Conservation (phyloP, 345 rosid species). For the Salix exigua region DNA sequence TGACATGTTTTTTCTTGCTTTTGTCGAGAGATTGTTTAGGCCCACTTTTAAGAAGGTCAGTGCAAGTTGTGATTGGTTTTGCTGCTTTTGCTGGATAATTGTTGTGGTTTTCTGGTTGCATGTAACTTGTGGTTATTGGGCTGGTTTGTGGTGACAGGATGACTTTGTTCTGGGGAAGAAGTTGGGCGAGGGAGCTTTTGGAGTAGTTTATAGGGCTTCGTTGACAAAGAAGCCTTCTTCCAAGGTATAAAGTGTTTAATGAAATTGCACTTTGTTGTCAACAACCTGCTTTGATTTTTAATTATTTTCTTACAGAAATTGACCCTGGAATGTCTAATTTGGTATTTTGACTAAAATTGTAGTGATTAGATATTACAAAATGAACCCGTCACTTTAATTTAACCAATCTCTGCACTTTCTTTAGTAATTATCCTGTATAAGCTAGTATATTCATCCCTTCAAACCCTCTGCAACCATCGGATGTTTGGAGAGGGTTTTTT, state of each 20-base stretch:
- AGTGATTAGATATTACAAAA: neutral
- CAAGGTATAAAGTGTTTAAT: slow-evolving; percentile 44
- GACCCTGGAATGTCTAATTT: neutral
- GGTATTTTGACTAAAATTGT: neutral
- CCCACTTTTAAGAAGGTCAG: slow-evolving; percentile 70
- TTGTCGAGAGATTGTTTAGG: slow-evolving; percentile 76
- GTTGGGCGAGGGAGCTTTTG: slow-evolving; percentile 95
- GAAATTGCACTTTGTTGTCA: neutral
- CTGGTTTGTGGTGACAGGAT: slow-evolving; percentile 52
- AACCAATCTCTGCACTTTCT: neutral
- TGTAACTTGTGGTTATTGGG: neutral
- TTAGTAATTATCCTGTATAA: neutral
- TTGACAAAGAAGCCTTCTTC: slow-evolving; percentile 59
- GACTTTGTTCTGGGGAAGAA: slow-evolving; percentile 93
- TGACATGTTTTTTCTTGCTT: slow-evolving; percentile 95
- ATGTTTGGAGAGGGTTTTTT: neutral
- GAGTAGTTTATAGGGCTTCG: slow-evolving; percentile 76
- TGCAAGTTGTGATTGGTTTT: neutral
- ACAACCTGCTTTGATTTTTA: neutral
- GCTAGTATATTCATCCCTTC: neutral
- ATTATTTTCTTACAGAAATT: neutral
- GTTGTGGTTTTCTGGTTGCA: neutral
- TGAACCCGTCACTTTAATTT: neutral
- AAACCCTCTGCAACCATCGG: neutral
- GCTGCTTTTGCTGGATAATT: neutral